Percentiles rank a stretch among this genome's conserved stretches.
Conservation (phyloP, 257 asterid genomes). For the Nicotiana knightiana region DNA sequence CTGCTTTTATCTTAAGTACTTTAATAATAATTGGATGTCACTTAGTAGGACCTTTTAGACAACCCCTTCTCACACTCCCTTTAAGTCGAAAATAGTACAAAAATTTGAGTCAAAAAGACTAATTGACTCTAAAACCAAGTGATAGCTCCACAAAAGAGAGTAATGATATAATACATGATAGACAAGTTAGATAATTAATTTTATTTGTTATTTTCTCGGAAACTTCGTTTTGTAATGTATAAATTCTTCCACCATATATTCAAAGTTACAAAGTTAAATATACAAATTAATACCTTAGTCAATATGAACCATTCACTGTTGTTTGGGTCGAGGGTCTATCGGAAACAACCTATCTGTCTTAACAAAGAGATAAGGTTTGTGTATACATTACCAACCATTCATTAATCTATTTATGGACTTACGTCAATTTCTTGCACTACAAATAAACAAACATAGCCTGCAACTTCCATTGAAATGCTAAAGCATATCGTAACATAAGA, state of each 20-base stretch:
- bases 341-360: too few species aligned
- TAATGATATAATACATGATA: too few species aligned
- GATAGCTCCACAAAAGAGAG: neutral
- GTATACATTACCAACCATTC: neutral
- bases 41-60: neutral
- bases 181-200: neutral
- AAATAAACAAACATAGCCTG: neutral
- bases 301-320: neutral
- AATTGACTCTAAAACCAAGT: neutral
- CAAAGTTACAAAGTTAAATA: neutral
- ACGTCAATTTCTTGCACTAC: neutral
- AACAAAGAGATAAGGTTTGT: too few species aligned
- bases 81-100: neutral
- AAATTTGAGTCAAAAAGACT: neutral
- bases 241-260: neutral
- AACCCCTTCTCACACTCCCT: too few species aligned
- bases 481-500: neutral
- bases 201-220: neutral
- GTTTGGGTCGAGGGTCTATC: too few species aligned
- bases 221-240: neutral
- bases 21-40: too few species aligned
- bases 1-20: too few species aligned
- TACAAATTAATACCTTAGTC: neutral
- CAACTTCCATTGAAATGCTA: neutral
- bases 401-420: neutral